A percentile compares a stretch with the other conserved stretches of the same genome.
Evolutionary conservation across 129 eudicot species (phyloP).

Genomic region (Solidago caesia): DNA sequence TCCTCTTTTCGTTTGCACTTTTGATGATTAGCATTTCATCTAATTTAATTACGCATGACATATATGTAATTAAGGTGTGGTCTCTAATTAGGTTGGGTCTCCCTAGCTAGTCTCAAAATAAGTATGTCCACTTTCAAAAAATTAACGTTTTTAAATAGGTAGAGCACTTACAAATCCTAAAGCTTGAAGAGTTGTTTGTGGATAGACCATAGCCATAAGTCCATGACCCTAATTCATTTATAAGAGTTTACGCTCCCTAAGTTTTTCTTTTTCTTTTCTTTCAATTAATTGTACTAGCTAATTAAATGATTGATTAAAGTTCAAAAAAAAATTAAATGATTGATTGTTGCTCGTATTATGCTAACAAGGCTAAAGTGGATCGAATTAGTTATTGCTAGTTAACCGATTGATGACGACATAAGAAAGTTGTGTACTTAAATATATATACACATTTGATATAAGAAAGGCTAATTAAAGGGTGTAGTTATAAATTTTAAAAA

Average conservation of each 20-base stretch:
- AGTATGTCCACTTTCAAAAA: not conserved
- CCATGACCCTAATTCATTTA: not conserved
- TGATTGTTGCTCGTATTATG: no score
- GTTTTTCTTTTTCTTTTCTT: not conserved
- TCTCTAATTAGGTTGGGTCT: not conserved
- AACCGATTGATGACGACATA: no score
- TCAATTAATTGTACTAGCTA: not conserved
- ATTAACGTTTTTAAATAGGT: not conserved
- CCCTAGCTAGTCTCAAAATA: not conserved
- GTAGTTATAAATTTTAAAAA: no score
- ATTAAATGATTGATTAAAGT: no score
- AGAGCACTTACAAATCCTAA: constrained; percentile 8
- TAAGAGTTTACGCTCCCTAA: not conserved
- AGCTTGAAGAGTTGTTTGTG: constrained; percentile 4
- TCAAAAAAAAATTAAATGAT: no score
- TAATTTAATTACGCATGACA: not conserved
- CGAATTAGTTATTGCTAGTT: no score
- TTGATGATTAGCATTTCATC: no score
- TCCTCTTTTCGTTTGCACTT: not conserved
- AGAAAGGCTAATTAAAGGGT: no score
- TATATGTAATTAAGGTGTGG: not conserved
- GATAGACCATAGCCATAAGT: constrained; percentile 5
- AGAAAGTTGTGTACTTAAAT: no score
- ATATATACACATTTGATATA: no score
- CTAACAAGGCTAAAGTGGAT: no score